These are phyloP conservation scores for Mortierella alpina DNA, from an alignment of 192 early-diverging fungal species.

Conservation along the genomic window DNA sequence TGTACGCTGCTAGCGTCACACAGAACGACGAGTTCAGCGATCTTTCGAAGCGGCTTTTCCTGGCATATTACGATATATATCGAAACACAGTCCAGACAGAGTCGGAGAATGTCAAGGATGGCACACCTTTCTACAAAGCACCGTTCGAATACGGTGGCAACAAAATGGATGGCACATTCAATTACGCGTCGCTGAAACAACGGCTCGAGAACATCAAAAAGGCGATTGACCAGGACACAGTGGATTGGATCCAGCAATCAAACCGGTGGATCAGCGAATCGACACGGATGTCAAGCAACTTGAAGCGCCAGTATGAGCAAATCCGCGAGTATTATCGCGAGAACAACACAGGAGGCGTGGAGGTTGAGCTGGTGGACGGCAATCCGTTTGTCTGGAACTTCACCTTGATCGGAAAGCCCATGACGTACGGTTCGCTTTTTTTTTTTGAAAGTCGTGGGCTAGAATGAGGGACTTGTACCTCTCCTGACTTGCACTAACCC, in stretches of 20 bases:
- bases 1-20: slow-evolving; percentile 52
- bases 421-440: slow-evolving; percentile 39
- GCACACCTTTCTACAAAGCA: slow-evolving; percentile 53
- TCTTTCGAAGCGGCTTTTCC: slow-evolving; percentile 65
- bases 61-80: slow-evolving; percentile 67
- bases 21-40: slow-evolving; percentile 63
- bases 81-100: slow-evolving; percentile 60
- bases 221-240: slow-evolving; percentile 58
- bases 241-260: slow-evolving; percentile 59
- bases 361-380: slow-evolving; percentile 56
- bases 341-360: slow-evolving; percentile 56
- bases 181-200: slow-evolving; percentile 54
- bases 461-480: not conserved
- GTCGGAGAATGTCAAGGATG: slow-evolving; percentile 56
- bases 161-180: slow-evolving; percentile 63
- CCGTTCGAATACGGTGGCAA: slow-evolving; percentile 66
- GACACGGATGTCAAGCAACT: slow-evolving; percentile 63
- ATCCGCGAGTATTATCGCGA: slow-evolving; percentile 60
- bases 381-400: slow-evolving; percentile 73
- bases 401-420: slow-evolving; percentile 61
- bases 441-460: not conserved
- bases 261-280: slow-evolving; percentile 59
- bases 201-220: slow-evolving; percentile 58
- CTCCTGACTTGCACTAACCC: not conserved
- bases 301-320: slow-evolving; percentile 66